Conservation (phyloP, 176 grass and related monocot species). For the Leersia perrieri region DNA sequence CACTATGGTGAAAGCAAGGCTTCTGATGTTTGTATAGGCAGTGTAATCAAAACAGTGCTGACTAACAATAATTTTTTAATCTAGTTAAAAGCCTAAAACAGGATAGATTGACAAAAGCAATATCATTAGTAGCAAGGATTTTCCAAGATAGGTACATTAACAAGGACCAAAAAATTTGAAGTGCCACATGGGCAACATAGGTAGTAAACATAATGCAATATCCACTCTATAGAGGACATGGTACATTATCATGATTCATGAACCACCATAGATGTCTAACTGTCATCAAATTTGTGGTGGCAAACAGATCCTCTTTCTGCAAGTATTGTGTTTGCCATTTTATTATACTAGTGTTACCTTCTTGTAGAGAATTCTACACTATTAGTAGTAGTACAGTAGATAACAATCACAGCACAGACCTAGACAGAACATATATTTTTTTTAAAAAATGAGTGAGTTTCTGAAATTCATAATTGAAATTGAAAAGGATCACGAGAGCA, state of each 20-base stretch:
- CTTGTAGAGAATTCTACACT: neutral
- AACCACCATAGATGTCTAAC: neutral
- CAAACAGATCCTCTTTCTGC: neutral
- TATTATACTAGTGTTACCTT: neutral
- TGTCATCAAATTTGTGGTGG: neutral
- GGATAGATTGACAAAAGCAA: neutral
- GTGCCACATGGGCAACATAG: neutral
- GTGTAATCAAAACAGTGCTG: neutral
- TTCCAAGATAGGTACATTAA: neutral
- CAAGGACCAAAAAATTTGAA: neutral
- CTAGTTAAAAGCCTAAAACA: neutral
- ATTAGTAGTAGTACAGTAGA: neutral
- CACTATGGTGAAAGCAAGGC: neutral
- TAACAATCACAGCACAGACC: neutral
- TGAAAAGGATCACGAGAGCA: neutral
- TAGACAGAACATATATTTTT: neutral
- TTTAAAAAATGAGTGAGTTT: neutral
- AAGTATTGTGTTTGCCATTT: neutral
- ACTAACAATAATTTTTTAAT: neutral
- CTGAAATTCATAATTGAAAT: neutral
- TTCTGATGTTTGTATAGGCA: constrained; percentile 24
- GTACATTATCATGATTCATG: constrained; percentile 1
- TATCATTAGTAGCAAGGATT: neutral
- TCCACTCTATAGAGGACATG: neutral
- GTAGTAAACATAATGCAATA: neutral